phyloP scores from a whole-genome alignment of 768 basidiomycete genomes.

The Podaxis rugospora region DNA sequence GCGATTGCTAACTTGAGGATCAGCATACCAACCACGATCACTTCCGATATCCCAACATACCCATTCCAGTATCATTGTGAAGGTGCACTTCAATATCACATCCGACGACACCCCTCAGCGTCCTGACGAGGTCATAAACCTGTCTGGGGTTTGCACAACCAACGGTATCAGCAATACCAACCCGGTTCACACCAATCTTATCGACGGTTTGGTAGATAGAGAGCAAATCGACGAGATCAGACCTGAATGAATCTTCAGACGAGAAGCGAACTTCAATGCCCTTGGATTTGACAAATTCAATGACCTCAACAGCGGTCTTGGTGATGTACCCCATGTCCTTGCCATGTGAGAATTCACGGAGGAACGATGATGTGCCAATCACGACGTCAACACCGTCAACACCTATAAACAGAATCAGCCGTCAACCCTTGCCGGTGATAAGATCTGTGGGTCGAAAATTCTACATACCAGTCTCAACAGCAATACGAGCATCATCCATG shows the following conservation, averaged over 20 bases:
- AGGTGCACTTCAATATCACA: conserved; percentile 99
- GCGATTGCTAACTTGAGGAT: conserved; percentile 67
- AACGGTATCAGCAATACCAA: conserved; percentile 98
- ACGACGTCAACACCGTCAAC: conserved; percentile 99
- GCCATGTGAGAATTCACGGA: conserved; percentile 98
- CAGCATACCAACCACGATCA: conserved; percentile 4
- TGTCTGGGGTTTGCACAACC: conserved; percentile 98
- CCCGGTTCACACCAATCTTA: conserved; percentile 98
- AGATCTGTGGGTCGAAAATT: conserved; percentile 4
- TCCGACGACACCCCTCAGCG: conserved; percentile 90
- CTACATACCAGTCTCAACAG: conserved; percentile 88
- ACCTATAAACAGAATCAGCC: conserved; percentile 41
- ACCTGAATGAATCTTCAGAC: conserved; percentile 99
- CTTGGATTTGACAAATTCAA: conserved; percentile 99
- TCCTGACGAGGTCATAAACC: conserved; percentile 97
- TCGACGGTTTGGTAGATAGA: conserved; percentile 99
- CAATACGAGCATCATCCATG: conserved; percentile 98
- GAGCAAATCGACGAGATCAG: conserved; percentile 96
- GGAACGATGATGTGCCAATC: conserved; percentile 98
- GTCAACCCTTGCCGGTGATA: background rate
- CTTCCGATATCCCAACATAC: conserved; percentile 27
- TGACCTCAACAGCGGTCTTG: conserved; percentile 98
- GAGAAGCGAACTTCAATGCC: conserved; percentile 99
- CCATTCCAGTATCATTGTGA: conserved; percentile 98
- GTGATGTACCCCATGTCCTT: conserved; percentile 99